These are phyloP conservation scores for Termitomyces sp. DNA, from an alignment of 1,284 basidiomycete genomes.

Conservation along the genomic window DNA sequence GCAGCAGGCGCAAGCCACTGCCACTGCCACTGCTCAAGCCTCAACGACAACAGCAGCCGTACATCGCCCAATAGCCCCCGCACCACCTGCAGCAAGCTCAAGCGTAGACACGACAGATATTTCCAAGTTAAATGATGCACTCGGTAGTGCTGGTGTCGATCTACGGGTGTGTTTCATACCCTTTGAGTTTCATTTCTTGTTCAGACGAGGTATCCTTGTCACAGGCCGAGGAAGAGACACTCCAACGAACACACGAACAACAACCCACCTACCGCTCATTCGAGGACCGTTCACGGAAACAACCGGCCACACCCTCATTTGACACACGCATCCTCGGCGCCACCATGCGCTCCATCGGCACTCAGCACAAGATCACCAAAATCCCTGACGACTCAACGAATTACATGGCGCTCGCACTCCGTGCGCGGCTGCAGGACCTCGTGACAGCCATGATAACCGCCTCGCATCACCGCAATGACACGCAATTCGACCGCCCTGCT, in stretches of 20 bases:
- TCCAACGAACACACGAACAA: conserved; percentile 61
- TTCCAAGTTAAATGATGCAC: conserved; percentile 72
- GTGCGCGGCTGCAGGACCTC: conserved; percentile 69
- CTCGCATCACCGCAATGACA: conserved; percentile 63
- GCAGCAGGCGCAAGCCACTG: conserved; percentile 15
- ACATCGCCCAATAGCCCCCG: conserved; percentile 17
- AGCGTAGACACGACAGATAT: conserved; percentile 61
- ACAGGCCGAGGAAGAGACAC: conserved; percentile 75
- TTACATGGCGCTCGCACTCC: conserved; percentile 75
- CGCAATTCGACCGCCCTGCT: conserved; percentile 65
- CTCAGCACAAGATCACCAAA: conserved; percentile 57
- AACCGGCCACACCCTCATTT: conserved; percentile 59
- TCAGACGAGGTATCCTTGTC: conserved; percentile 2
- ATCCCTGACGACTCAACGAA: conserved; percentile 70
- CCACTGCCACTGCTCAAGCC: conserved; percentile 21
- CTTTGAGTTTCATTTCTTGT: neutral
- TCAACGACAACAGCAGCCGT: conserved; percentile 25
- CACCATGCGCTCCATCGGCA: conserved; percentile 59
- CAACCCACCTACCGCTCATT: conserved; percentile 54
- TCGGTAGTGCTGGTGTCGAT: conserved; percentile 81
- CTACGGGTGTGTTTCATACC: conserved; percentile 44
- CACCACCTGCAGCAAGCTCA: conserved; percentile 22
- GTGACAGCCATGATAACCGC: conserved; percentile 68
- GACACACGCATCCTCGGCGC: conserved; percentile 55
- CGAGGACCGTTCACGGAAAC: conserved; percentile 71